Evolutionary conservation across 192 early-diverging fungal species (phyloP).

Genomic region (Pilobolus umbonatus): DNA sequence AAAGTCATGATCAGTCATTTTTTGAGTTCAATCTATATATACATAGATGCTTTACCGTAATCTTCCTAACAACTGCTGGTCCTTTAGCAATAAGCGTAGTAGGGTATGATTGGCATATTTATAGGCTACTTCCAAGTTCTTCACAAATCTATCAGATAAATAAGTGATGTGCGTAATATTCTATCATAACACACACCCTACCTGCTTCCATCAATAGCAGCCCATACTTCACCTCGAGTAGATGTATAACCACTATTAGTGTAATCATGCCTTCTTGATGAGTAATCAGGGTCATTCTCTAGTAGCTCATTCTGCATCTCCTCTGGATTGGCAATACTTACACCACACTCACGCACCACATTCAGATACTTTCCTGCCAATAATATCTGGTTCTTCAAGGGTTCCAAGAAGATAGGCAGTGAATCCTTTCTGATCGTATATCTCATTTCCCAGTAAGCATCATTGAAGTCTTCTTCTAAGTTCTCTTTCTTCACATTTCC

Average conservation of each 20-base stretch:
- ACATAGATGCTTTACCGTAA: constrained; percentile 45
- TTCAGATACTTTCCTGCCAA: constrained; percentile 94
- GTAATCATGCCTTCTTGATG: neutral
- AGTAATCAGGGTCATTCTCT: constrained; percentile 24
- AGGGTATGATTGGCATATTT: constrained; percentile 83
- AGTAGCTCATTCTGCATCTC: constrained; percentile 12
- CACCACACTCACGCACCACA: constrained; percentile 83
- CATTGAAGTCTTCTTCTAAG: constrained; percentile 73
- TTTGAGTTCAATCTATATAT: neutral
- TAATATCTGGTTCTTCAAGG: constrained; percentile 75
- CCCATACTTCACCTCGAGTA: constrained; percentile 45
- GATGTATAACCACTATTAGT: constrained; percentile 2
- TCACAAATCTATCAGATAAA: constrained; percentile 50
- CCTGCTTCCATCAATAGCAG: constrained; percentile 54
- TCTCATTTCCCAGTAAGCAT: constrained; percentile 79
- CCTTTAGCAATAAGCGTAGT: constrained; percentile 72
- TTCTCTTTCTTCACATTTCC: constrained; percentile 52
- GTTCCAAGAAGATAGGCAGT: constrained; percentile 76
- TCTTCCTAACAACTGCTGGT: constrained; percentile 70
- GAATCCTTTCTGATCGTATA: constrained; percentile 61
- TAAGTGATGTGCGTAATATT: neutral
- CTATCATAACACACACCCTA: too few species aligned
- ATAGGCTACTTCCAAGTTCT: constrained; percentile 83
- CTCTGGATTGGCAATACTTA: constrained; percentile 35
- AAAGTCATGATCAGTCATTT: neutral